Evolutionary conservation across 1,284 basidiomycete genomes (phyloP), one percentile per base, ranked within the genome.

Genomic region (Golubevia sp.): DNA sequence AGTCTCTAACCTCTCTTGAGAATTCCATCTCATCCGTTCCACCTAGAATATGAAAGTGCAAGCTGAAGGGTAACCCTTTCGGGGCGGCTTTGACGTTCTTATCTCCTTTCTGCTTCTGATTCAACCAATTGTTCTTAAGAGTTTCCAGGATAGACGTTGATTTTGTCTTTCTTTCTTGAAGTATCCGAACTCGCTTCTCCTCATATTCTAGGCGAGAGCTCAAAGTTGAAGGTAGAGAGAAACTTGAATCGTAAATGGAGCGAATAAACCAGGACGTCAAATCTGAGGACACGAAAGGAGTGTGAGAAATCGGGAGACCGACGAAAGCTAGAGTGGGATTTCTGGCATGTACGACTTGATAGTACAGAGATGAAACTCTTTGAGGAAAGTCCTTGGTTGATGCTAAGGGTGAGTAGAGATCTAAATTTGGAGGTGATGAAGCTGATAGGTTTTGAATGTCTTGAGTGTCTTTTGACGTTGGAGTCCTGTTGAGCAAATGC

Each of bases 251-350:
- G 69, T 73, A 76, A 3, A 78, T 66, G 11, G 59, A 60, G 5
- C 62, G 58, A 15, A 76, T 57, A 66, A 67, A 67, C 3, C 66
- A 63, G 11, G 57, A 61, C 27, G 62, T 53, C 15, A 76, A 49
- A 52, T 76, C 72, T 51, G 66, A 63, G 30, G 64, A 61, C 18
- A 51, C 51, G 24, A 76, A 76, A 7, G 73, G 74, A 56, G 68
- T 70, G 20, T 52, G 66, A n/a, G 59, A 57, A 7, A 76, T 62
- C 3, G 69, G 49, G 23, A 78, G 27, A 2, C 74, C 74, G 1
- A 71, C 64, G 49, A 76, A 71, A 0, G 62, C 71, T 4, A 78
- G 55, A 6, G 66, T 62, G 1, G 71, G 20, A 0, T 56, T 56
- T 1, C 38, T 55, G 61, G 61, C 53, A 34, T 51, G 71, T 6